Evolutionary conservation across 2,329 filamentous ascomycete genomes (phyloP), one percentile per base, ranked within the genome.

Genomic region (Rhynchosporium secalis): DNA sequence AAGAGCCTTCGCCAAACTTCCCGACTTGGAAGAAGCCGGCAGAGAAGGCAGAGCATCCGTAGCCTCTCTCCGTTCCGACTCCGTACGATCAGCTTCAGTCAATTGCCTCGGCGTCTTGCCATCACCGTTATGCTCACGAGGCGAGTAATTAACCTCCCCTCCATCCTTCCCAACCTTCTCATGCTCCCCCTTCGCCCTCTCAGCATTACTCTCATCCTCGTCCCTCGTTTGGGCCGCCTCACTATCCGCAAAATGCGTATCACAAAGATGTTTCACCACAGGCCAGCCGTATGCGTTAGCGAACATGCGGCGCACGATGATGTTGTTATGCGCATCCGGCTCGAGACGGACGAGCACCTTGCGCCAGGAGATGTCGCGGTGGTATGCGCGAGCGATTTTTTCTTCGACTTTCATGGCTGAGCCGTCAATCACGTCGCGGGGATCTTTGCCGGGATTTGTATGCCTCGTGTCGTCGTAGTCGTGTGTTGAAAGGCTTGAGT

Each of bases 211-310:
- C 73, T 91, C 88, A 38, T 88, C 76, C 55, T 89, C 85, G 70
- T 93, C 90, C 1, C 85, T 81, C 0, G 83, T 86, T 15, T 82
- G 81, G 0, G 90, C 87, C 1, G 82, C 78, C 54, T 83, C 84
- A 0, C 86, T 87, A 72, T 96, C 90, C 59, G 87, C 90, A 74
- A 99, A 99, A 77, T 99, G 95, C 0, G 92, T 92, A 71, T 98
- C 93, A 58, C 95, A 94, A 26, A 98, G 78, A 76, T 99, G 95
- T 76, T 97, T 93, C 56, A 98, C 81, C 0, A 99, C 95, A 0
- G 95, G 95, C 95, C 95, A 99, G 2, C 95, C 95, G 71, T 96
- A 96, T 0, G 95, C 95, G 72, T 99, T 99, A 61, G 92, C 89
- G 75, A 99, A 99, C 88, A 92, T 96, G 61, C 95, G 88, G 15